Conservation (phyloP, 1,139 yeast genomes). For the Lodderomyces jiufengensis region DNA sequence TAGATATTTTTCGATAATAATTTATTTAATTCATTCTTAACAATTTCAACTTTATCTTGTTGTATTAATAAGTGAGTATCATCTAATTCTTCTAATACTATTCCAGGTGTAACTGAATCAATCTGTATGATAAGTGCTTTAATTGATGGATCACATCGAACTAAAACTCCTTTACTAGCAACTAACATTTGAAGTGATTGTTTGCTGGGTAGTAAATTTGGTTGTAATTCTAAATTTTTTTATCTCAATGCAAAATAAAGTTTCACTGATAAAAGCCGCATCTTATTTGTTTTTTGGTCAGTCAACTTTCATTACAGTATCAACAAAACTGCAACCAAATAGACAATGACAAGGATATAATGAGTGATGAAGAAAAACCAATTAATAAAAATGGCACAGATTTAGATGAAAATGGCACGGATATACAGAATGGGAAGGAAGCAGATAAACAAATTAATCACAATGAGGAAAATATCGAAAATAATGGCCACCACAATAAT, state of each 20-base stretch:
- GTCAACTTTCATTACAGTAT: no score
- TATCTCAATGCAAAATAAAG: no score
- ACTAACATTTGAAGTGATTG: constrained; percentile 31
- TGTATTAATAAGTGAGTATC: constrained; percentile 86
- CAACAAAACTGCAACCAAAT: no score
- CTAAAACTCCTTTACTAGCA: constrained; percentile 45
- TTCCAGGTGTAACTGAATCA: constrained; percentile 68
- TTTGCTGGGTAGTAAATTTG: neutral
- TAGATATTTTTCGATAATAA: constrained; percentile 78
- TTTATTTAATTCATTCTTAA: constrained; percentile 73
- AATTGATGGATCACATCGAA: constrained; percentile 83
- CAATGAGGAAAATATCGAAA: neutral
- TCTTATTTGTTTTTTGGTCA: no score
- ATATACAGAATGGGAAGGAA: no score
- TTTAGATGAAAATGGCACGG: neutral
- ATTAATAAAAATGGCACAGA: neutral
- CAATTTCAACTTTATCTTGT: constrained; percentile 66
- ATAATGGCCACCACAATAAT: neutral
- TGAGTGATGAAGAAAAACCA: neutral
- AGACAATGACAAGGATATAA: neutral
- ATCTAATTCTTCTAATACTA: constrained; percentile 80
- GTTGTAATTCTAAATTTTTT: no score
- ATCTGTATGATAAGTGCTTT: constrained; percentile 79
- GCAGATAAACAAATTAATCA: no score
- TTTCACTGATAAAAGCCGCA: constrained; percentile 2